A percentile compares a stretch with the other conserved stretches of the same genome.
phyloP scores from a whole-genome alignment of 306 rosid species.

The Fragaria ananassa region DNA sequence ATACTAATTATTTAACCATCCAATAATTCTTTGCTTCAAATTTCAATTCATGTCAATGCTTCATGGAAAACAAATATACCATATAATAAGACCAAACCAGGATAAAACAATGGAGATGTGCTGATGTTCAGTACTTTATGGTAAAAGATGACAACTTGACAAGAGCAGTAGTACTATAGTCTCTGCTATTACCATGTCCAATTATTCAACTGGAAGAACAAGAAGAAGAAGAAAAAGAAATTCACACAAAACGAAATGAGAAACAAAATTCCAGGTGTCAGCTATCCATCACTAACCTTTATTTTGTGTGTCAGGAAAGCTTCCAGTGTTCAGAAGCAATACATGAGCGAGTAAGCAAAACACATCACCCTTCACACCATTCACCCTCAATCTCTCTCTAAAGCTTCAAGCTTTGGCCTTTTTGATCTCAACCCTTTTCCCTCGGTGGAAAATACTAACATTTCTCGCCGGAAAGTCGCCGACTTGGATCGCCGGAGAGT shows the following conservation, averaged over 20 bases:
- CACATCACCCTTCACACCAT: slow-evolving; percentile 25
- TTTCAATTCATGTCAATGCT: not conserved
- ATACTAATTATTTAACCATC: not conserved
- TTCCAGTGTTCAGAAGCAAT: slow-evolving; percentile 40
- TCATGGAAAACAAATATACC: not conserved
- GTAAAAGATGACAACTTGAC: not conserved
- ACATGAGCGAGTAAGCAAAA: slow-evolving; percentile 26
- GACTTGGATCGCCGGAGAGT: slow-evolving; percentile 19
- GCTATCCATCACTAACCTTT: slow-evolving; percentile 28
- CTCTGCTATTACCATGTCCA: not conserved
- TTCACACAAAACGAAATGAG: not conserved
- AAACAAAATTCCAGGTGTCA: slow-evolving; percentile 37
- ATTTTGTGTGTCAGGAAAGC: slow-evolving; percentile 49
- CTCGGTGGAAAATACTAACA: not conserved
- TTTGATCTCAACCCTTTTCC: slow-evolving; percentile 22
- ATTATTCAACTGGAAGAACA: not conserved
- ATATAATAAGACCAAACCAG: slow-evolving; percentile 3
- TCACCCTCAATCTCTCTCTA: slow-evolving; percentile 7
- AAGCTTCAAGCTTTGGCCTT: slow-evolving; percentile 8
- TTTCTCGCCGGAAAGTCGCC: slow-evolving; percentile 19
- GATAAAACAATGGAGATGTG: not conserved
- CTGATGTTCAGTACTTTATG: not conserved
- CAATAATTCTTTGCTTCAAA: not conserved
- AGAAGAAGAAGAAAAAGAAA: not conserved
- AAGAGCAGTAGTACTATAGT: not conserved